A percentile compares a stretch with the other conserved stretches of the same genome.
These are phyloP conservation scores for Leavenworthia alabamica DNA, from an alignment of 345 rosid species.

Conservation along the genomic window DNA sequence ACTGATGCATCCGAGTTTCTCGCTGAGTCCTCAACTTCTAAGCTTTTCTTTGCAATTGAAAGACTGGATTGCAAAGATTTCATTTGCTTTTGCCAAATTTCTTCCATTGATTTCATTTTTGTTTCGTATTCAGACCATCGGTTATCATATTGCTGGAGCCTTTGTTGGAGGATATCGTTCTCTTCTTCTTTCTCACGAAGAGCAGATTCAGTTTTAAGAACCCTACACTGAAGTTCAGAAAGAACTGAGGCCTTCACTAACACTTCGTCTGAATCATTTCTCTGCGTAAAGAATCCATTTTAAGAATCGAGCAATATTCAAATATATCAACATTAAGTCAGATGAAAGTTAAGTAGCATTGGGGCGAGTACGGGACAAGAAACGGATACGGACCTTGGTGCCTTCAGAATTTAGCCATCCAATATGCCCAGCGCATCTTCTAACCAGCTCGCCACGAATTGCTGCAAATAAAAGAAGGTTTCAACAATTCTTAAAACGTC, in stretches of 20 bases:
- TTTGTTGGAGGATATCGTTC: slow-evolving; percentile 60
- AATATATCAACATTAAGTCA: not conserved
- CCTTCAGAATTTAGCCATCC: slow-evolving; percentile 50
- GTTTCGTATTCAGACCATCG: slow-evolving; percentile 78
- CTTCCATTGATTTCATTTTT: slow-evolving; percentile 93
- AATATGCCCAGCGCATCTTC: slow-evolving; percentile 73
- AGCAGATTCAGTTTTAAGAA: slow-evolving; percentile 56
- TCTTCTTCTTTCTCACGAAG: slow-evolving; percentile 75
- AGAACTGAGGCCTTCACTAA: slow-evolving; percentile 47
- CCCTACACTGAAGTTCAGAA: slow-evolving; percentile 64
- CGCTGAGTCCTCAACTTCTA: slow-evolving; percentile 44
- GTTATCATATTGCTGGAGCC: slow-evolving; percentile 55
- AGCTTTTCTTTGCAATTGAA: slow-evolving; percentile 63
- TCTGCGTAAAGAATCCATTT: slow-evolving; percentile 33
- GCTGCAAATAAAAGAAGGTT: slow-evolving; percentile 39
- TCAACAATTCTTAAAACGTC: not conserved
- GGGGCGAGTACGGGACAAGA: too few relatives aligned
- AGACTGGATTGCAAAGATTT: slow-evolving; percentile 72
- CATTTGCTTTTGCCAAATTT: slow-evolving; percentile 91
- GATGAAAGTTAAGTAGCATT: not conserved
- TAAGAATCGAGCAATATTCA: not conserved
- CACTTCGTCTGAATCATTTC: slow-evolving; percentile 47
- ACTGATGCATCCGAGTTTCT: slow-evolving; percentile 25
- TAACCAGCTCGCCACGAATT: slow-evolving; percentile 86
- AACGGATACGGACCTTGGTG: slow-evolving; percentile 44